Evolutionary conservation across 805 yeast genomes (phyloP), one percentile per base, ranked within the genome.

Genomic region (Cyberlindnera galapagoensis): DNA sequence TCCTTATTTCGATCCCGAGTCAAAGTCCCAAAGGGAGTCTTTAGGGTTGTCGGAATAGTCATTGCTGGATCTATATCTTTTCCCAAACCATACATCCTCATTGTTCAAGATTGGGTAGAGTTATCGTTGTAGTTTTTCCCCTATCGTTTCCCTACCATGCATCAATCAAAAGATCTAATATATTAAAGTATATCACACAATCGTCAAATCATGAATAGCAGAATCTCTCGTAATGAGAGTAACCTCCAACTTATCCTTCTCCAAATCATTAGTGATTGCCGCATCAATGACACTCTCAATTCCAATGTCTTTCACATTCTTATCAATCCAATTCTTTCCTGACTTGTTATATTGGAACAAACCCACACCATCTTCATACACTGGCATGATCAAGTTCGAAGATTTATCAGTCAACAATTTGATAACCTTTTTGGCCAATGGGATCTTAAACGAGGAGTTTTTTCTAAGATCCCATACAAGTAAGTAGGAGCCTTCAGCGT

Each of bases 1-100:
- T 30, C 79, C 79, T 3, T 61, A 31, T 54, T 72, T 64, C 45
- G 77, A 73, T 41, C 62, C 65, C 16, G 46, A 56, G 4, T 67
- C 74, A 5, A 67, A 65, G 49, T 64, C 73, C 27, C 76, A 70
- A 47, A 66, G 78, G 54, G 69, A 71, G 49, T 62, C 74, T 9
- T 53, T 70, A 38, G 75, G 75, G 4, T 39, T 56, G n/a, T n/a
- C n/a, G n/a, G n/a, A n/a, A n/a, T n/a, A n/a, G n/a, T n/a, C n/a
- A n/a, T n/a, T n/a, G n/a, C n/a, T n/a, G n/a, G n/a, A n/a, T n/a
- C n/a, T n/a, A n/a, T n/a, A n/a, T n/a, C n/a, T n/a, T n/a, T n/a
- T n/a, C n/a, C n/a, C n/a, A n/a, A n/a, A n/a, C n/a, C n/a, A n/a
- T n/a, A n/a, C n/a, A n/a, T n/a, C n/a, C n/a, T n/a, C n/a, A n/a